phyloP scores from a whole-genome alignment of 345 rosid genomes.

The Salix brachista region DNA sequence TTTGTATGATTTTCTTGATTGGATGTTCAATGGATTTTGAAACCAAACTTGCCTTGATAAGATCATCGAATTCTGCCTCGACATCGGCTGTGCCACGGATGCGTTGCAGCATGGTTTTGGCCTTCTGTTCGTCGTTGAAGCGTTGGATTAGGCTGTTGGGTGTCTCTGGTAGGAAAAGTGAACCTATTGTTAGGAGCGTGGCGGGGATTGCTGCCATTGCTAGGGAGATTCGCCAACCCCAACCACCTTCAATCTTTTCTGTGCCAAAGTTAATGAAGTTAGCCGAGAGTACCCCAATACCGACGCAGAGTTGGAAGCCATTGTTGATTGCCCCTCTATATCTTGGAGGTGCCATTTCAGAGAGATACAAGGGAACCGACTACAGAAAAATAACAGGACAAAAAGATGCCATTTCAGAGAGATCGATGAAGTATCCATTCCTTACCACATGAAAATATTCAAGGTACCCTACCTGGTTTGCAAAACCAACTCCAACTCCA shows the following conservation, averaged over 20 bases:
- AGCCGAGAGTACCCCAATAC: conserved; percentile 55
- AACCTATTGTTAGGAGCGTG: conserved; percentile 49
- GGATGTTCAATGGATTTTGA: conserved; percentile 31
- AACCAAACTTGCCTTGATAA: conserved; percentile 38
- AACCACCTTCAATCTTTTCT: conserved; percentile 53
- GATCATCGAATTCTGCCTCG: conserved; percentile 57
- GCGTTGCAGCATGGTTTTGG: conserved; percentile 44
- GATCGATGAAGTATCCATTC: background rate
- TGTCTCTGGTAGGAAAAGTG: conserved; percentile 66
- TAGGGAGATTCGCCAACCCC: conserved; percentile 76
- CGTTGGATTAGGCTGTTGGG: conserved; percentile 65
- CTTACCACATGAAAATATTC: background rate
- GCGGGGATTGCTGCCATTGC: conserved; percentile 69
- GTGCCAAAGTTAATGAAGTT: conserved; percentile 58
- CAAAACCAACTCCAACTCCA: conserved; percentile 68
- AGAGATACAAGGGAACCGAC: conserved; percentile 83
- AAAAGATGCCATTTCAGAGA: background rate
- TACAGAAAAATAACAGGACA: conserved; percentile 12
- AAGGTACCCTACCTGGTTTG: conserved; percentile 55
- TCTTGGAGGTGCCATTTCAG: conserved; percentile 78
- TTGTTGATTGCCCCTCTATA: conserved; percentile 73
- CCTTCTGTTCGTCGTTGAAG: conserved; percentile 29
- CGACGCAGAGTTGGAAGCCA: conserved; percentile 63
- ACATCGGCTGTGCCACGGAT: conserved; percentile 57
- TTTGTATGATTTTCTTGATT: conserved; percentile 37